A percentile compares a stretch with the other conserved stretches of the same genome.
Evolutionary conservation across 106 monocot species (phyloP).

Genomic region (Triglochin maritima): DNA sequence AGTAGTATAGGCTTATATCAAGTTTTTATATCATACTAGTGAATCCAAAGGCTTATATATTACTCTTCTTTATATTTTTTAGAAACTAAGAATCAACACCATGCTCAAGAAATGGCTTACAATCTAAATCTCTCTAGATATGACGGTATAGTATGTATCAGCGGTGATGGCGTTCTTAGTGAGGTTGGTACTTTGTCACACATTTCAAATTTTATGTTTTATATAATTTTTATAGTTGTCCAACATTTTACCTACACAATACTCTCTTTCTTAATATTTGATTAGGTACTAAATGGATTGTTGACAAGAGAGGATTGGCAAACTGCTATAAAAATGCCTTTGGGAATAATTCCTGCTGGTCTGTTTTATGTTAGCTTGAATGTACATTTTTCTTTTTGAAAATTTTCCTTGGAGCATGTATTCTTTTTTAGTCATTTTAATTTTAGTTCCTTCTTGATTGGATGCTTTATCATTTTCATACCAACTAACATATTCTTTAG

Average conservation of each 20-base stretch:
- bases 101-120: conserved; percentile 29
- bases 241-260: neutral
- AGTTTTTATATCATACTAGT: too few relatives aligned
- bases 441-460: too few relatives aligned
- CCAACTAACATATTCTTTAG: too few relatives aligned
- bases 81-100: conserved; percentile 35
- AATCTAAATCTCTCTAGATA: conserved; percentile 20
- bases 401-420: neutral
- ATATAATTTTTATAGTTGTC: neutral
- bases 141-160: conserved; percentile 37
- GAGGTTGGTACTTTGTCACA: conserved; percentile 20
- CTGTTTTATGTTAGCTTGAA: neutral
- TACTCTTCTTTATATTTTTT: neutral
- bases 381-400: neutral
- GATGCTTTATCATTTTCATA: too few relatives aligned
- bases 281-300: conserved; percentile 85
- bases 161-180: conserved; percentile 37
- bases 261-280: conserved; percentile 4
- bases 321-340: conserved; percentile 65
- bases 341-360: conserved; percentile 99
- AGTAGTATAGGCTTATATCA: too few relatives aligned
- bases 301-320: conserved; percentile 88
- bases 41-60: neutral
- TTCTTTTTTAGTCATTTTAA: neutral
- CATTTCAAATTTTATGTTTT: neutral